Evolutionary conservation across 78 protist genomes (phyloP).

Genomic region (slime mould (Dictyostelium discoideum)): DNA sequence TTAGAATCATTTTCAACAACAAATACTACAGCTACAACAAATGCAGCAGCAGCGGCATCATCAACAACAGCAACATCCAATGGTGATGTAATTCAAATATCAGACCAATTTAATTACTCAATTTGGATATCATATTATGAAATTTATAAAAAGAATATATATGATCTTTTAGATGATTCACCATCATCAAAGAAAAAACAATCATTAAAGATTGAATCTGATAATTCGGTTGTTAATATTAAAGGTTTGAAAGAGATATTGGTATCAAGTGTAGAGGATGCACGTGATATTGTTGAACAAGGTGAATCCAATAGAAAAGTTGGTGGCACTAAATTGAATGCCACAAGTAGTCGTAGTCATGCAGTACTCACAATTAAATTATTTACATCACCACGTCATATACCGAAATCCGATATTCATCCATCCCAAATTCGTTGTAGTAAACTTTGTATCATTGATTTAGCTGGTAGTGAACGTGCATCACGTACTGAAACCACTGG

Average conservation of each 20-base stretch:
- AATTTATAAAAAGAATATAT: constrained; percentile 86
- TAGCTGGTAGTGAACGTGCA: constrained; percentile 90
- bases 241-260: constrained; percentile 48
- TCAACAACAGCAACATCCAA: background rate
- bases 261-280: constrained; percentile 73
- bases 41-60: background rate
- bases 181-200: background rate
- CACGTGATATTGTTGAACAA: constrained; percentile 52
- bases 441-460: constrained; percentile 84
- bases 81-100: background rate
- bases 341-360: constrained; percentile 79
- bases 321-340: constrained; percentile 86
- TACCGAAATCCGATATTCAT: background rate
- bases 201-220: constrained; percentile 39
- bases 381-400: constrained; percentile 17
- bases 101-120: constrained; percentile 39
- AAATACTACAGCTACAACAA: background rate
- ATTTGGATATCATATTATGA: constrained; percentile 83
- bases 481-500: constrained; percentile 68
- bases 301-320: constrained; percentile 81
- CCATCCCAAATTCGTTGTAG: constrained; percentile 2
- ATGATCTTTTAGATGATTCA: constrained; percentile 80
- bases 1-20: background rate
- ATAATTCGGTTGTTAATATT: constrained; percentile 13
- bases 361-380: constrained; percentile 73